Evolutionary conservation across 2,329 filamentous ascomycete species (phyloP).

Genomic region (Elsinoe australis): DNA sequence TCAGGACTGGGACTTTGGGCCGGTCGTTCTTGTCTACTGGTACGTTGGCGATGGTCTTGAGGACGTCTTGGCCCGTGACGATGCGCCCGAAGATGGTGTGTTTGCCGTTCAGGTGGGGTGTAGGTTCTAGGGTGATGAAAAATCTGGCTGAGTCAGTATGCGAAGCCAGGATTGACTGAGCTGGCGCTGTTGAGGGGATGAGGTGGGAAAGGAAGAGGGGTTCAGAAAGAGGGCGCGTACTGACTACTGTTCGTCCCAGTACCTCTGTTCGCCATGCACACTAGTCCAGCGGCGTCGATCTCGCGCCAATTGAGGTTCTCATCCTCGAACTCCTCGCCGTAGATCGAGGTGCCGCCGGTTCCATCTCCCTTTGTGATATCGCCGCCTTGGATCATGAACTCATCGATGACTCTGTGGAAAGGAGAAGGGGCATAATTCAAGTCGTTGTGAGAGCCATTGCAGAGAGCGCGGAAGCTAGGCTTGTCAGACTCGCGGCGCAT

Average conservation of each 20-base stretch:
- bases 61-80: conserved; percentile 31
- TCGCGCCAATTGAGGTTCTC: conserved; percentile 37
- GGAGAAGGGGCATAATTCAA: conserved; percentile 33
- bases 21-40: conserved; percentile 33
- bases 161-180: no score
- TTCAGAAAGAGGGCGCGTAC: conserved; percentile 23
- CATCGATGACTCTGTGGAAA: conserved; percentile 38
- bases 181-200: no score
- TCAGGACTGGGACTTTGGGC: conserved; percentile 31
- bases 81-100: conserved; percentile 37
- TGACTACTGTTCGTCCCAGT: conserved; percentile 37
- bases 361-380: conserved; percentile 37
- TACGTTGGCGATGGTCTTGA: conserved; percentile 32
- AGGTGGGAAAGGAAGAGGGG: conserved; percentile 1
- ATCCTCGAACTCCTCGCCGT: conserved; percentile 35
- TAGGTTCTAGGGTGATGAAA: conserved; percentile 37
- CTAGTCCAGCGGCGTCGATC: conserved; percentile 34
- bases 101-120: conserved; percentile 35
- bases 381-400: conserved; percentile 40
- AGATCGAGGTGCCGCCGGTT: conserved; percentile 36
- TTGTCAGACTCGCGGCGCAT: background rate
- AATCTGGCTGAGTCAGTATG: conserved; percentile 26
- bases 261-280: conserved; percentile 38
- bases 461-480: conserved; percentile 39
- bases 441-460: conserved; percentile 33